Percentiles rank a stretch among this genome's conserved stretches.
Conservation (phyloP, 768 basidiomycete species). For the Amanita pallidorosea region DNA sequence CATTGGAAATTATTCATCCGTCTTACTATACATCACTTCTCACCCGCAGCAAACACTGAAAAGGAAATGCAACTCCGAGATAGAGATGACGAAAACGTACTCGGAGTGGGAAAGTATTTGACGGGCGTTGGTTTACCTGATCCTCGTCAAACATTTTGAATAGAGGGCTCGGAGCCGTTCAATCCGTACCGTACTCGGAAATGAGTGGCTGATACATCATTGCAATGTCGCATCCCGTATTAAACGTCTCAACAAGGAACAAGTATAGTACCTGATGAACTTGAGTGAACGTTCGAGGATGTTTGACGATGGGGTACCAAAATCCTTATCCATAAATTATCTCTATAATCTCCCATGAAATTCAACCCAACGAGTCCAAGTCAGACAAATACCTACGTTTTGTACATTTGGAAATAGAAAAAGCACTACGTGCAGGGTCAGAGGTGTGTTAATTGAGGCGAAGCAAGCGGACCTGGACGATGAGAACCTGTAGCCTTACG, state of each 20-base stretch:
- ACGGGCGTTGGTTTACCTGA: conserved; percentile 22
- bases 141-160: not conserved
- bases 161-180: not conserved
- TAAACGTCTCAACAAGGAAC: conserved; percentile 30
- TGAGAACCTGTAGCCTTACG: not conserved
- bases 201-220: conserved; percentile 40
- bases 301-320: conserved; percentile 18
- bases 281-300: not conserved
- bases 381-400: conserved; percentile 16
- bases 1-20: too few relatives aligned
- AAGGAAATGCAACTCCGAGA: conserved; percentile 4
- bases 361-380: not conserved
- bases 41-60: conserved; percentile 18
- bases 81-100: conserved; percentile 12
- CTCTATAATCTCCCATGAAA: conserved; percentile 15
- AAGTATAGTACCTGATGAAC: conserved; percentile 26
- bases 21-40: not conserved
- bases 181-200: conserved; percentile 22
- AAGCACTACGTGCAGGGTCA: conserved; percentile 18
- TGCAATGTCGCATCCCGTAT: conserved; percentile 32
- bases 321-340: conserved; percentile 29
- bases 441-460: conserved; percentile 15
- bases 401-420: conserved; percentile 29
- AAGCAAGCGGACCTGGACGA: conserved; percentile 21
- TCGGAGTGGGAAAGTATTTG: conserved; percentile 23